These are phyloP conservation scores for Eleusine indica DNA, from an alignment of 176 grass and related monocot genomes.

Conservation along the genomic window DNA sequence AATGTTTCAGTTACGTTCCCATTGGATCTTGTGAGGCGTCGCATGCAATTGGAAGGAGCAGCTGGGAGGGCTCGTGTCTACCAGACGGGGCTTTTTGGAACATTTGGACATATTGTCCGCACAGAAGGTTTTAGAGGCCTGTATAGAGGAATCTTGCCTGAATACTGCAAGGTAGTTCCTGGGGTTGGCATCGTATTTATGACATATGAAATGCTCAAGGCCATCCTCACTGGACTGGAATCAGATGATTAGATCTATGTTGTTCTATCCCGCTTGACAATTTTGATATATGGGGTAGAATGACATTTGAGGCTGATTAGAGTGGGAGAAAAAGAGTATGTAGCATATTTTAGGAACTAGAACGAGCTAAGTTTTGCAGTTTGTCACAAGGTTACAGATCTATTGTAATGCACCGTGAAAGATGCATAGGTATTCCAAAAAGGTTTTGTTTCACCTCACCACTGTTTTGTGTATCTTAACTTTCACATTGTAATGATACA, in stretches of 20 bases:
- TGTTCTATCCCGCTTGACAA: slow-evolving; percentile 8
- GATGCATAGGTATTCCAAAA: slow-evolving; percentile 38
- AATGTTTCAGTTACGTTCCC: slow-evolving; percentile 83
- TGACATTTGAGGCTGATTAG: slow-evolving; percentile 52
- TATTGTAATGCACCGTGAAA: slow-evolving; percentile 31
- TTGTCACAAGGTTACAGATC: slow-evolving; percentile 45
- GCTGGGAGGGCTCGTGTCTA: slow-evolving; percentile 80
- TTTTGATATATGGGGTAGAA: slow-evolving; percentile 56
- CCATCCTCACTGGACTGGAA: slow-evolving; percentile 49
- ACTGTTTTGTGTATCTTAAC: slow-evolving; percentile 35
- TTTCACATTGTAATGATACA: slow-evolving; percentile 50
- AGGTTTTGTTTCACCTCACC: slow-evolving; percentile 16
- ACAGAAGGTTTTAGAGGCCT: slow-evolving; percentile 76
- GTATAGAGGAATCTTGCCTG: slow-evolving; percentile 96
- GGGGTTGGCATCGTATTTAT: slow-evolving; percentile 95
- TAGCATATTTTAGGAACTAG: slow-evolving; percentile 64
- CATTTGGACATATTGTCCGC: slow-evolving; percentile 74
- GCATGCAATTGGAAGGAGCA: slow-evolving; percentile 92
- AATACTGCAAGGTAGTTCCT: slow-evolving; percentile 95
- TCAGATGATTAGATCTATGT: slow-evolving; percentile 50
- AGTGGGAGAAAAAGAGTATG: slow-evolving; percentile 46
- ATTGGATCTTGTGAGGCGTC: slow-evolving; percentile 82
- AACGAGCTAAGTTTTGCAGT: slow-evolving; percentile 58
- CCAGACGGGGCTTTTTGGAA: slow-evolving; percentile 71
- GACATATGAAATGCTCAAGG: slow-evolving; percentile 86